These are phyloP conservation scores for Backusella parvicylindrica DNA, from an alignment of 192 early-diverging fungal genomes.

Conservation along the genomic window DNA sequence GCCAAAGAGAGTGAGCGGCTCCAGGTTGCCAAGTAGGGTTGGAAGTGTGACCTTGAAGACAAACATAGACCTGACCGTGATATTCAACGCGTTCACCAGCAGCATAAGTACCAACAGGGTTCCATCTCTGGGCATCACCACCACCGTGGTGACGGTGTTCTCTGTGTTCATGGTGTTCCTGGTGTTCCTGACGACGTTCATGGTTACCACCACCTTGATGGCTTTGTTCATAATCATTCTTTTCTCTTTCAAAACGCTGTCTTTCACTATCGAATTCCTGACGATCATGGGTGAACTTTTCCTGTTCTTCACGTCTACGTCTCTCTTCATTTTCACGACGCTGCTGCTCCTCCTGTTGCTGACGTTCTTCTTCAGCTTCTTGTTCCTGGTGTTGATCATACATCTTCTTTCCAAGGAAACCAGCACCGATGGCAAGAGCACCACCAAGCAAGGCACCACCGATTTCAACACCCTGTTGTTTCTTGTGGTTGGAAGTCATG, in stretches of 20 bases:
- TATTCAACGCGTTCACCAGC: conserved; percentile 47
- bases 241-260: not conserved
- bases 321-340: conserved; percentile 20
- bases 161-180: not conserved
- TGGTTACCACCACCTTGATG: not conserved
- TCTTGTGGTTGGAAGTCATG: conserved; percentile 36
- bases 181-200: not conserved
- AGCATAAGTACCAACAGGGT: conserved; percentile 40
- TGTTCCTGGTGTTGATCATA: conserved; percentile 19
- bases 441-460: conserved; percentile 36
- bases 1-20: conserved; percentile 45
- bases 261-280: not conserved
- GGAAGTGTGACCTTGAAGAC: conserved; percentile 42
- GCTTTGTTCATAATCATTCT: not conserved
- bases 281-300: conserved; percentile 6
- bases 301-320: conserved; percentile 14
- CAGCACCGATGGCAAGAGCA: conserved; percentile 41
- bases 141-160: conserved; percentile 9
- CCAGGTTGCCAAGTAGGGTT: conserved; percentile 45
- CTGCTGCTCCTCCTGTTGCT: conserved; percentile 8
- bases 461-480: conserved; percentile 33
- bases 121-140: conserved; percentile 30
- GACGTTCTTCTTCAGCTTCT: conserved; percentile 36
- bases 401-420: conserved; percentile 38
- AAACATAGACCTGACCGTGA: conserved; percentile 40